Percentiles rank a stretch among this genome's conserved stretches.
Evolutionary conservation across 805 yeast species (phyloP).

Genomic region (Jamesozyma lodderae): DNA sequence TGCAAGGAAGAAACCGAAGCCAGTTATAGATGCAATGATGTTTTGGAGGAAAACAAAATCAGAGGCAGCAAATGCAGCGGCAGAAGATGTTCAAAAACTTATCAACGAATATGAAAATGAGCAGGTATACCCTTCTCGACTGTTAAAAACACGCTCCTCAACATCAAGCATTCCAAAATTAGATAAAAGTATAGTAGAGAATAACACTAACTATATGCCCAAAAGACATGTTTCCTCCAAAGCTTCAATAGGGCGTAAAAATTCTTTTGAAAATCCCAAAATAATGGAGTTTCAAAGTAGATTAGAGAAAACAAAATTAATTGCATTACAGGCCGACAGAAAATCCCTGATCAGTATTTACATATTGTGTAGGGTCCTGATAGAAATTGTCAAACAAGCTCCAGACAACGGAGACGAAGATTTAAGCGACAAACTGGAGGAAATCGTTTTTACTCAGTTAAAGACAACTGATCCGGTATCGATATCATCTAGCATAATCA

Average conservation of each 20-base stretch:
- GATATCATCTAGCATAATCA: conserved; percentile 57
- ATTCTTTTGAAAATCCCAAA: conserved; percentile 45
- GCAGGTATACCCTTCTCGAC: not conserved
- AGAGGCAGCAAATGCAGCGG: conserved; percentile 65
- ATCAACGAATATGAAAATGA: conserved; percentile 30
- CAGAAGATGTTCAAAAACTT: conserved; percentile 42
- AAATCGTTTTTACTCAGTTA: conserved; percentile 83
- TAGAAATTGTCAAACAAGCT: conserved; percentile 85
- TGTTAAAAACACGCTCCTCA: conserved; percentile 4
- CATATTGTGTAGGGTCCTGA: conserved; percentile 81
- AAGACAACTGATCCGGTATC: conserved; percentile 75
- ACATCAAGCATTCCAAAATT: conserved; percentile 1
- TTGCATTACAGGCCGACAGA: conserved; percentile 76
- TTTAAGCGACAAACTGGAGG: conserved; percentile 76
- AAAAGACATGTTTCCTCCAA: conserved; percentile 44
- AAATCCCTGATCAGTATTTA: conserved; percentile 81
- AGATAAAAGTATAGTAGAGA: not conserved
- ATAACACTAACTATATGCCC: conserved; percentile 27
- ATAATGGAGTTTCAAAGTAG: conserved; percentile 36
- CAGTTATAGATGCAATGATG: conserved; percentile 96
- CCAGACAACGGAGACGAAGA: conserved; percentile 70
- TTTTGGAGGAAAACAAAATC: conserved; percentile 94
- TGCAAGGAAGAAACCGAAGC: conserved; percentile 83
- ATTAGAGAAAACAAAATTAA: conserved; percentile 42
- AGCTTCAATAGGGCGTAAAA: conserved; percentile 23